Evolutionary conservation across 1,139 yeast species (phyloP), one percentile per base, ranked within the genome.

Genomic region (Suhomyces anneliseae): DNA sequence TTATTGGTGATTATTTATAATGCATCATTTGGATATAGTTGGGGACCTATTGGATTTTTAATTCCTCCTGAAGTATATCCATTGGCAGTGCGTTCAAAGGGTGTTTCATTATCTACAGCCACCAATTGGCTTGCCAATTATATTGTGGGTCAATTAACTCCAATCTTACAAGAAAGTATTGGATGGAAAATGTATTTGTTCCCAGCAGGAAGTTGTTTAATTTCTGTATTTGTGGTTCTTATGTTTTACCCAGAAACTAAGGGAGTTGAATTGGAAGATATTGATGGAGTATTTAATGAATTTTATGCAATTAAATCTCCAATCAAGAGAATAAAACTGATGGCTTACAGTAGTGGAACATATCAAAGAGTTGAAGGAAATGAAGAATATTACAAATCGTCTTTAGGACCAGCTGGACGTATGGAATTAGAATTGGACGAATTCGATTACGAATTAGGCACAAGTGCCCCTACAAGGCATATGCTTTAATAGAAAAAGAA

Each of bases 211-310:
- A 70, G 74, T 39, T 79, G 84, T 63, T 57, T 76, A 9, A 53
- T 74, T 4, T 74, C 81, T 32, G 71, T 75, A 9, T 27, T 68
- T 3, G 75, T 75, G 39, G 83, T 78, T 45, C 65, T 71, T 50
- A 64, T 66, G 47, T 69, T 74, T 39, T 79, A 78, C 59, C 83
- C 83, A 0, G 84, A 79, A 58, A 79, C 84, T 11, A 74, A 76
- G 52, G 83, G 83, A 3, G 70, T 78, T 29, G 74, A 74, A 49
- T 66, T 79, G 42, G 84, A 79, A 58, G 80, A 79, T 51, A 79
- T 79, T 71, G 83, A 90, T 63, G 70, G 81, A 8, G 73, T 90
- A 27, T 90, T 90, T 64, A 92, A 88, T 47, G 95, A 76, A 36
- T 59, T 56, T 38, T 53, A 57, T 41, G 48, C 50, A 29, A 46